Evolutionary conservation across 345 rosid species (phyloP).

Genomic region (Chamaenerion angustifolium): DNA sequence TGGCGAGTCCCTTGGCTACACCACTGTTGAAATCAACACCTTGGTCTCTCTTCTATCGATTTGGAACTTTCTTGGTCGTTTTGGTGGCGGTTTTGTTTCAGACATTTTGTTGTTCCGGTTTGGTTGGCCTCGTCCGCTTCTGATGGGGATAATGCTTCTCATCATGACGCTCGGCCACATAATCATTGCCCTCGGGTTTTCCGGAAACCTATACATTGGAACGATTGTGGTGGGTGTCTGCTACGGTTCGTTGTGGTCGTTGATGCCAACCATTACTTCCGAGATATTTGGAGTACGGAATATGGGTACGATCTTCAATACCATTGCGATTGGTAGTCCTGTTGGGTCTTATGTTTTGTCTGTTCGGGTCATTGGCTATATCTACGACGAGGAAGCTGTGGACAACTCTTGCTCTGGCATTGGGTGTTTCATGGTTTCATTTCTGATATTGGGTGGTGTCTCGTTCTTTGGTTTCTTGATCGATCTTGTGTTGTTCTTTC

Average conservation of each 20-base stretch:
- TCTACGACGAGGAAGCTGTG: slow-evolving; percentile 53
- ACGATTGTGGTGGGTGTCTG: slow-evolving; percentile 62
- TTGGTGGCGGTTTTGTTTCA: slow-evolving; percentile 68
- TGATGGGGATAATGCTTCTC: slow-evolving; percentile 58
- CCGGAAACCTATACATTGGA: slow-evolving; percentile 48
- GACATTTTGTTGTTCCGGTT: slow-evolving; percentile 46
- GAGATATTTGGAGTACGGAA: slow-evolving; percentile 67
- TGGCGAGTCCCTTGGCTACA: slow-evolving; percentile 71
- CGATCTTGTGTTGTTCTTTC: slow-evolving; percentile 30
- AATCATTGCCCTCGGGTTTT: slow-evolving; percentile 58
- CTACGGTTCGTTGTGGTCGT: slow-evolving; percentile 77
- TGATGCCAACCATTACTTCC: slow-evolving; percentile 68
- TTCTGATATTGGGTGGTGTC: slow-evolving; percentile 58
- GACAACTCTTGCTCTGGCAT: slow-evolving; percentile 44
- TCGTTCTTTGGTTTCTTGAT: slow-evolving; percentile 48
- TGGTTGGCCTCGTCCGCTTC: slow-evolving; percentile 69
- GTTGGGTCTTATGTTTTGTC: slow-evolving; percentile 79
- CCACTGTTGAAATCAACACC: slow-evolving; percentile 40
- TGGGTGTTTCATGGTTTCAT: slow-evolving; percentile 63
- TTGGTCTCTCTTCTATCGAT: slow-evolving; percentile 66
- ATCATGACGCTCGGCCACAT: slow-evolving; percentile 46
- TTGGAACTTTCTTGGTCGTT: slow-evolving; percentile 91
- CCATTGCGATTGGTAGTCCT: slow-evolving; percentile 73
- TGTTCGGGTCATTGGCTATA: slow-evolving; percentile 59
- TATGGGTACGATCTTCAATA: slow-evolving; percentile 82